phyloP scores from a whole-genome alignment of 2,329 filamentous ascomycete species.

The Aspergillus oerlinghausenensis region DNA sequence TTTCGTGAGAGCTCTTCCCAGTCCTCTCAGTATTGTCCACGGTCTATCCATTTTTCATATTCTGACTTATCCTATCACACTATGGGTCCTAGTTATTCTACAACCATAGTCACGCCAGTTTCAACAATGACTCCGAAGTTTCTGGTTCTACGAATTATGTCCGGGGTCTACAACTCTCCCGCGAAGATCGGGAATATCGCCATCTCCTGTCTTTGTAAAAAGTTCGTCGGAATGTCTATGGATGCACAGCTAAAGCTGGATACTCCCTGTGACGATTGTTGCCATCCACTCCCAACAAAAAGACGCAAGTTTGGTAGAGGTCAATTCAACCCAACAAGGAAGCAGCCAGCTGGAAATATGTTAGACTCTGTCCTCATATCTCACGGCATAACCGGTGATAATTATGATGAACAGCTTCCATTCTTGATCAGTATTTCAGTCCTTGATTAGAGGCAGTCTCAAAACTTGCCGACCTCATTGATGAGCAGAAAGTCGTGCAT shows the following conservation, averaged over 20 bases:
- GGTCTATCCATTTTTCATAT: not conserved
- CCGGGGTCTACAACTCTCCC: no score
- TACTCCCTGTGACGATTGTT: no score
- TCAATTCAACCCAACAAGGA: not conserved
- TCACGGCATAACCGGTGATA: slow-evolving; percentile 1
- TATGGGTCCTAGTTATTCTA: not conserved
- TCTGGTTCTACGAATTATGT: no score
- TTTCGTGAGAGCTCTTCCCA: not conserved
- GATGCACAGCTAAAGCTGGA: no score
- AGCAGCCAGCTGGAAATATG: slow-evolving; percentile 2
- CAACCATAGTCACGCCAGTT: slow-evolving; percentile 1
- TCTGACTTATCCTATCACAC: not conserved
- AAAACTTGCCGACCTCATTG: slow-evolving; percentile 4
- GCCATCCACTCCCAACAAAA: no score
- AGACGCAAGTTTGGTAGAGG: no score
- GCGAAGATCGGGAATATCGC: no score
- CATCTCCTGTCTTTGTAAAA: no score
- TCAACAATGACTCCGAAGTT: not conserved
- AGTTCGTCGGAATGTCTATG: no score
- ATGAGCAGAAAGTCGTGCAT: slow-evolving; percentile 5
- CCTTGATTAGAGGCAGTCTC: slow-evolving; percentile 6
- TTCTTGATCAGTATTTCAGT: not conserved
- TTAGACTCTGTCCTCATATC: not conserved
- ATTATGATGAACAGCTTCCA: not conserved
- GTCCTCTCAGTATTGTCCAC: not conserved